Conservation (phyloP, 768 basidiomycete genomes). For the Mycena leptocephala region DNA sequence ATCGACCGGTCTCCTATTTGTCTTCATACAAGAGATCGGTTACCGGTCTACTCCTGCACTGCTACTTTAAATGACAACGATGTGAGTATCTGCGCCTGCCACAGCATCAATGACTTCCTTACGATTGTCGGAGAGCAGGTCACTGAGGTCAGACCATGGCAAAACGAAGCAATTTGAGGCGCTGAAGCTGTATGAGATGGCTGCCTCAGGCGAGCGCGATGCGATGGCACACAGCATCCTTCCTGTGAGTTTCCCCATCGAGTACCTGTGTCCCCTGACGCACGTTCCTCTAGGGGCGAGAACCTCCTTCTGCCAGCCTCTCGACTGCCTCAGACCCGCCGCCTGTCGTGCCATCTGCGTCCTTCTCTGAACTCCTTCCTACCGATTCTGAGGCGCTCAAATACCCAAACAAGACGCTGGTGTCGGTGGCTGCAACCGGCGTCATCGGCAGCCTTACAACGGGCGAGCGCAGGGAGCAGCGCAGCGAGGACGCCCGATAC, state of each 20-base stretch:
- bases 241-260: constrained; percentile 11
- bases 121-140: too few relatives aligned
- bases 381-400: constrained; percentile 17
- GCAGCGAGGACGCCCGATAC: constrained; percentile 2
- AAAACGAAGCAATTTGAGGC: too few relatives aligned
- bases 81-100: too few relatives aligned
- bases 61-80: too few relatives aligned
- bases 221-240: constrained; percentile 1
- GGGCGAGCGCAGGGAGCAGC: constrained; percentile 12
- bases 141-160: too few relatives aligned
- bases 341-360: constrained; percentile 19
- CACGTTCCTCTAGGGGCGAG: constrained; percentile 9
- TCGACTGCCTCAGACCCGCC: background rate
- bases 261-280: constrained; percentile 6
- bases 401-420: constrained; percentile 13
- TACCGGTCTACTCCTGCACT: too few relatives aligned
- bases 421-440: background rate
- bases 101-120: too few relatives aligned
- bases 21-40: too few relatives aligned
- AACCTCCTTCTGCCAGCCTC: constrained; percentile 19
- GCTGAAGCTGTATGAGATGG: background rate
- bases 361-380: constrained; percentile 10
- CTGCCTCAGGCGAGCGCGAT: constrained; percentile 5
- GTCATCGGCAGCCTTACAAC: background rate
- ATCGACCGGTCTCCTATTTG: too few relatives aligned